Conservation (phyloP, 306 rosid species). For the Castanea crenata region DNA sequence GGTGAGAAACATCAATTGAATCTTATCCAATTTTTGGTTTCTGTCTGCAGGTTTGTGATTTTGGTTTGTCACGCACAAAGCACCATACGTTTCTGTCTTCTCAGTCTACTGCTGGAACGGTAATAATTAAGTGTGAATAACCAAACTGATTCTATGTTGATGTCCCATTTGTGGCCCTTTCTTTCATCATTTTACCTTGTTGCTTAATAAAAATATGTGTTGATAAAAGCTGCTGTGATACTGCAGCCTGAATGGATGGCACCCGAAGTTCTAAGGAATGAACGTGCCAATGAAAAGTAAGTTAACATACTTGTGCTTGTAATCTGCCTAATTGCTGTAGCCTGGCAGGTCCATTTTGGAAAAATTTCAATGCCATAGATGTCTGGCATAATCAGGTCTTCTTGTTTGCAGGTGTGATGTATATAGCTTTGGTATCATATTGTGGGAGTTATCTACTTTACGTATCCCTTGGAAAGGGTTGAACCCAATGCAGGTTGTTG, state of each 20-base stretch:
- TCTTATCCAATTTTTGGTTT: slow-evolving; percentile 17
- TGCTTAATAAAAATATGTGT: slow-evolving; percentile 4
- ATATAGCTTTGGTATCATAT: slow-evolving; percentile 95
- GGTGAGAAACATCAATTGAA: not conserved
- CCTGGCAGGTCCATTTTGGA: slow-evolving; percentile 6
- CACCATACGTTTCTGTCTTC: slow-evolving; percentile 93
- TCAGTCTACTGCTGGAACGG: slow-evolving; percentile 99
- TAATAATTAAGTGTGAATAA: slow-evolving; percentile 31
- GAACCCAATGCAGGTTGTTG: slow-evolving; percentile 99
- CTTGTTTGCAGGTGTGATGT: slow-evolving; percentile 89
- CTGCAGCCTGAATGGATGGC: slow-evolving; percentile 99
- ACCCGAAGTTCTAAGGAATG: slow-evolving; percentile 92
- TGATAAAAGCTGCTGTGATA: slow-evolving; percentile 22
- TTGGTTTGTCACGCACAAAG: slow-evolving; percentile 94
- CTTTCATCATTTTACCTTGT: not conserved
- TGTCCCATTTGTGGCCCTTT: not conserved
- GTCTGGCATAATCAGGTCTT: slow-evolving; percentile 19
- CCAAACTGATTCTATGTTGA: slow-evolving; percentile 1
- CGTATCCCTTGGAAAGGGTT: slow-evolving; percentile 89
- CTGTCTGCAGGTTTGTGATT: slow-evolving; percentile 80
- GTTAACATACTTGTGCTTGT: slow-evolving; percentile 14
- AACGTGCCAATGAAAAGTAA: slow-evolving; percentile 94
- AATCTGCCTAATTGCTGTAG: slow-evolving; percentile 6
- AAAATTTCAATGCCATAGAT: not conserved
- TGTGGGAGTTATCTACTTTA: slow-evolving; percentile 86